phyloP scores from a whole-genome alignment of 169 alveolate species.

The Cryptosporidium sp. region DNA sequence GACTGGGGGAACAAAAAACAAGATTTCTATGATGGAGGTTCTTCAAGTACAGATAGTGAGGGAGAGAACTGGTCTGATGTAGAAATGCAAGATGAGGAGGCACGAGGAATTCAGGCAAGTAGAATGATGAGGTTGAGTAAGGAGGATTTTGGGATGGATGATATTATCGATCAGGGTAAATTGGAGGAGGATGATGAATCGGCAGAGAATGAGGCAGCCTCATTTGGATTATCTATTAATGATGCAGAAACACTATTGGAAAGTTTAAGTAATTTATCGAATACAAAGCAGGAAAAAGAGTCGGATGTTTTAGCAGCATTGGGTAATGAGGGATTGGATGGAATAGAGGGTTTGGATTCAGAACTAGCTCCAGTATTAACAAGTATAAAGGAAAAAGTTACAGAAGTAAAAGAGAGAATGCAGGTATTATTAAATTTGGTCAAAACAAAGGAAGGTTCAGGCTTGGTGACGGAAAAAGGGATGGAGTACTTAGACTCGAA shows the following conservation, averaged over 20 bases:
- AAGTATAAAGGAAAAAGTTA: slow-evolving; percentile 53
- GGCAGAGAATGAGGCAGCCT: slow-evolving; percentile 1
- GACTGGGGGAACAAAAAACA: slow-evolving; percentile 65
- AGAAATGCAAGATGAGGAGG: slow-evolving; percentile 75
- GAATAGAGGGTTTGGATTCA: not conserved
- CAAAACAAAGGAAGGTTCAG: slow-evolving; percentile 2
- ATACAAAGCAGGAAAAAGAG: not conserved
- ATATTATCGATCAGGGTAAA: slow-evolving; percentile 21
- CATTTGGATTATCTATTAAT: slow-evolving; percentile 37
- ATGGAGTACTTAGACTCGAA: slow-evolving; percentile 57
- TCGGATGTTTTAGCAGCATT: not conserved
- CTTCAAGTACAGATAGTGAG: slow-evolving; percentile 61
- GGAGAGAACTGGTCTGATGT: slow-evolving; percentile 70
- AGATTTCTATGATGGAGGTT: slow-evolving; percentile 60
- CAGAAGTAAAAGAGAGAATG: slow-evolving; percentile 53
- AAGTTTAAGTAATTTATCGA: slow-evolving; percentile 24
- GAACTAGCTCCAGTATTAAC: slow-evolving; percentile 36
- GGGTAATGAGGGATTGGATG: not conserved
- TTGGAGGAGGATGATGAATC: slow-evolving; percentile 15
- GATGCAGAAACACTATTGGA: slow-evolving; percentile 47
- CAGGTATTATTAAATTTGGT: slow-evolving; percentile 32
- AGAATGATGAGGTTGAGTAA: slow-evolving; percentile 15
- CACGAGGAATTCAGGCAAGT: slow-evolving; percentile 58
- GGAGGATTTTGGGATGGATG: slow-evolving; percentile 57
- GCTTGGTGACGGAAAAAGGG: slow-evolving; percentile 64